A percentile compares a stretch with the other conserved stretches of the same genome.
Conservation (phyloP, 495 filamentous ascomycete genomes). For the Trichoderma parareesei region DNA sequence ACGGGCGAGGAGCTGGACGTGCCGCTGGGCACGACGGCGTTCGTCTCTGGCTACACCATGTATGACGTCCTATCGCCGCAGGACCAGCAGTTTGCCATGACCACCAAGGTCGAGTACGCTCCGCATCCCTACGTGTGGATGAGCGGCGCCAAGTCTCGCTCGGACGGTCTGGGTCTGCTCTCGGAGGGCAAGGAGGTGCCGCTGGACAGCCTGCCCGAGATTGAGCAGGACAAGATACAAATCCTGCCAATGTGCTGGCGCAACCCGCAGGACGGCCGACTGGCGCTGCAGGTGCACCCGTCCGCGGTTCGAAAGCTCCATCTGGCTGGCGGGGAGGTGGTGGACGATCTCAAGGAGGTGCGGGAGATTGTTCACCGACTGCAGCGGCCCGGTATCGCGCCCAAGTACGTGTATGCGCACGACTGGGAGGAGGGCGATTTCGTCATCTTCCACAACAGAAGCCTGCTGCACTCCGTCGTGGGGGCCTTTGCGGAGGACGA, state of each 20-base stretch:
- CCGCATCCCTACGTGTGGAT: slow-evolving; percentile 77
- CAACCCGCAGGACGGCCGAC: slow-evolving; percentile 57
- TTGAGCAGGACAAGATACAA: slow-evolving; percentile 58
- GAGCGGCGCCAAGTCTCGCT: slow-evolving; percentile 51
- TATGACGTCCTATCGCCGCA: slow-evolving; percentile 51
- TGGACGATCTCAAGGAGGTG: slow-evolving; percentile 57
- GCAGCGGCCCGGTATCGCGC: slow-evolving; percentile 63
- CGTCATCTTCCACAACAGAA: slow-evolving; percentile 67
- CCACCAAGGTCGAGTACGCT: slow-evolving; percentile 61
- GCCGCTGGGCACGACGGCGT: slow-evolving; percentile 67
- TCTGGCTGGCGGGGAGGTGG: slow-evolving; percentile 49
- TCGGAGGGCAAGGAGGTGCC: slow-evolving; percentile 53
- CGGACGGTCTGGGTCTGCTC: slow-evolving; percentile 58
- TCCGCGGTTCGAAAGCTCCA: slow-evolving; percentile 59
- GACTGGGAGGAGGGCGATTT: slow-evolving; percentile 69
- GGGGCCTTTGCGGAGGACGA: slow-evolving; percentile 65
- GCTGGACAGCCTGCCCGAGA: slow-evolving; percentile 47
- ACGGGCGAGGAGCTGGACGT: slow-evolving; percentile 59
- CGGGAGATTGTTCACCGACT: slow-evolving; percentile 57
- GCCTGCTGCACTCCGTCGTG: slow-evolving; percentile 63
- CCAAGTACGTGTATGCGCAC: slow-evolving; percentile 59
- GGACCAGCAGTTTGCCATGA: slow-evolving; percentile 57
- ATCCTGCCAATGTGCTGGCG: slow-evolving; percentile 64
- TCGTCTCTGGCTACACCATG: slow-evolving; percentile 59
- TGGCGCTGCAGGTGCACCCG: slow-evolving; percentile 65